Base-by-base conservation (phyloP, 441 rosid genomes). In the Mallotus repandus region DNA sequence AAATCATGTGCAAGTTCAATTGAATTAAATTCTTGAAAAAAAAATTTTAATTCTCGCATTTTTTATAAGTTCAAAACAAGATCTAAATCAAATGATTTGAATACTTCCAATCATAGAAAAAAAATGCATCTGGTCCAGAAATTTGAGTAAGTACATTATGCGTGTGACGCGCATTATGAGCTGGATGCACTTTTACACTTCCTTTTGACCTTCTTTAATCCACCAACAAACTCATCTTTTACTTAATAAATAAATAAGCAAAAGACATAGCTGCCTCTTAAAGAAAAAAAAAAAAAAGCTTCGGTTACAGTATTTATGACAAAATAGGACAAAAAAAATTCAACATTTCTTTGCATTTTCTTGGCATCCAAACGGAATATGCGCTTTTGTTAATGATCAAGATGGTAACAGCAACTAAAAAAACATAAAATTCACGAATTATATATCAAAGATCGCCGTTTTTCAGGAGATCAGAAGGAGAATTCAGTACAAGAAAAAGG, bases 151-250 rank as follows among this genome's bases (percentile, higher is more conserved):
- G 43, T 57, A 18, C 18, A 41, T 69, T 6, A 9, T 43, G 32
- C 10, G 7, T 3, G 12, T 56, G 52, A 43, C 72, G 19, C 19
- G 19, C 11, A 69, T 19, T 12, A 56, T 68, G 71, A 68, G 62
- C 71, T 68, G 71, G 62, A 67, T 11, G 43, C 59, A 67, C 59
- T 67, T 67, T 35, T 35, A 3, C 41, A 22, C 38, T 46, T 65
- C 41, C 63, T 15, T 14, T 15, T 35, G 4, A 59, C 14, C 69
- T 58, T 12, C 41, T 35, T 25, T 25, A 25, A 25, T 25, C 29
- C 29, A 25, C 1, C 29, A 48, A 8, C 73, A 22, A 70, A 70
- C 21, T 18, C 66, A 8, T 25, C 29, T 35, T 35, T 35, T 4
- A 35, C 41, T 35, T 3, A 35, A 35, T 35, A 35, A 35, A 35